Conservation (phyloP, 768 basidiomycete species). For the Multifurca ochricompacta region DNA sequence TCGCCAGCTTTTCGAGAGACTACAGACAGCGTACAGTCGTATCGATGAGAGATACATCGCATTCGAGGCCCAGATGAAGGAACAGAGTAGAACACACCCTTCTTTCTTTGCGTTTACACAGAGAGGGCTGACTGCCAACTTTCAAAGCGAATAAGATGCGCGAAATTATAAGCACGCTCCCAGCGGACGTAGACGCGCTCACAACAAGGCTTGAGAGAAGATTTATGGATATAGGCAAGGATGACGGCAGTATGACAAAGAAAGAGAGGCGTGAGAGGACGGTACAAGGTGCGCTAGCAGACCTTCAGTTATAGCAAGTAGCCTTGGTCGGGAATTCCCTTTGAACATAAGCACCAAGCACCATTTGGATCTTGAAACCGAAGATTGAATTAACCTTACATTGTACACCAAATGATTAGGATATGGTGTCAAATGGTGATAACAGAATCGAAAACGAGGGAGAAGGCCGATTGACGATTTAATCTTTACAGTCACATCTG, state of each 20-base stretch:
- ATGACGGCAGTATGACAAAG: not conserved
- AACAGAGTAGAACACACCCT: slow-evolving; percentile 2
- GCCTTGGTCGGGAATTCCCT: too few relatives aligned
- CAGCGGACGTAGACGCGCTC: slow-evolving; percentile 5
- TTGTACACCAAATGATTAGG: too few relatives aligned
- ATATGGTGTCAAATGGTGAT: too few relatives aligned
- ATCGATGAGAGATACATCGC: not conserved
- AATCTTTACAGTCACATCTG: too few relatives aligned
- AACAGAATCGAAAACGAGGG: too few relatives aligned
- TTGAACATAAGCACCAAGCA: too few relatives aligned
- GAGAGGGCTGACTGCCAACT: too few relatives aligned
- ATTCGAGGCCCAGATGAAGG: slow-evolving; percentile 6
- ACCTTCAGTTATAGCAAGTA: slow-evolving; percentile 8
- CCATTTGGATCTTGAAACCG: too few relatives aligned
- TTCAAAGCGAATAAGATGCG: slow-evolving; percentile 10
- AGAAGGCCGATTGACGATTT: too few relatives aligned
- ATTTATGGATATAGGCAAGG: not conserved
- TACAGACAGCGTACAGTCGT: not conserved
- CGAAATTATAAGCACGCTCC: not conserved
- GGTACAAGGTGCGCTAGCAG: slow-evolving; percentile 2
- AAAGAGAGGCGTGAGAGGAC: slow-evolving; percentile 8
- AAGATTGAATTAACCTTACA: too few relatives aligned
- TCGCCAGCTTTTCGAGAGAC: not conserved
- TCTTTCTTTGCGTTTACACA: not conserved
- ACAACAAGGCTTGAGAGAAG: slow-evolving; percentile 1